Evolutionary conservation across 1,284 basidiomycete species (phyloP).

Genomic region (Apiotrichum laibachii): DNA sequence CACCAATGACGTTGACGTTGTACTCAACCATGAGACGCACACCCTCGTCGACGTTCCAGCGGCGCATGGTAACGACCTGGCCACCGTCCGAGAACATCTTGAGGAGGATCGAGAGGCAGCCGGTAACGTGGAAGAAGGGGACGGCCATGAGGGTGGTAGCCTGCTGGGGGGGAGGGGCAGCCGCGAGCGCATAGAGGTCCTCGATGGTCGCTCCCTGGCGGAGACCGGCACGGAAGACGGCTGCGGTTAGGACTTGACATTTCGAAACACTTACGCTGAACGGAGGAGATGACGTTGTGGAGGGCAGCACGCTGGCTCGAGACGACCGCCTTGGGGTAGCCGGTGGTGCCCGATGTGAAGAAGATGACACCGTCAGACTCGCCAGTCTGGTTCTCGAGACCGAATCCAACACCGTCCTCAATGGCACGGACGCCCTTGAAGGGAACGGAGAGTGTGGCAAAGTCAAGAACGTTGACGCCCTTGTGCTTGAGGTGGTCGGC

Average conservation of each 20-base stretch:
- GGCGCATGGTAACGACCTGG: conserved; percentile 38
- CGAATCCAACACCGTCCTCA: conserved; percentile 8
- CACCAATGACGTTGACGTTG: conserved; percentile 39
- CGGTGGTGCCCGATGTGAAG: conserved; percentile 16
- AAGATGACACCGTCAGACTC: conserved; percentile 44
- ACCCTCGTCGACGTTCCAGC: conserved; percentile 40
- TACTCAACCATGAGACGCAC: conserved; percentile 31
- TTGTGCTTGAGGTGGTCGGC: conserved; percentile 10
- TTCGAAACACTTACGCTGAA: conserved; percentile 25
- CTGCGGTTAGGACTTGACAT: conserved; percentile 10
- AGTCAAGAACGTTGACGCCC: conserved; percentile 8
- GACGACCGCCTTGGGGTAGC: conserved; percentile 26
- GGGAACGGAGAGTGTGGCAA: background rate
- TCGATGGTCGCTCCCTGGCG: conserved; percentile 33
- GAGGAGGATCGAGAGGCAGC: conserved; percentile 40
- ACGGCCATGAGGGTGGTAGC: conserved; percentile 29
- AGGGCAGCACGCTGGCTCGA: conserved; percentile 43
- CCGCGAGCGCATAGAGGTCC: conserved; percentile 27
- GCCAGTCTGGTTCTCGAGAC: conserved; percentile 25
- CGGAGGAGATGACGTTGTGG: conserved; percentile 36
- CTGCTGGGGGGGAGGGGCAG: conserved; percentile 5
- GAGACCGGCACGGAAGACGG: conserved; percentile 33
- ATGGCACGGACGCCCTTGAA: background rate
- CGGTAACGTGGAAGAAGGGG: conserved; percentile 47
- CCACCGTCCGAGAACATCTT: conserved; percentile 39